phyloP scores from a whole-genome alignment of 139 green algal species.

The Chlorella sp. region DNA sequence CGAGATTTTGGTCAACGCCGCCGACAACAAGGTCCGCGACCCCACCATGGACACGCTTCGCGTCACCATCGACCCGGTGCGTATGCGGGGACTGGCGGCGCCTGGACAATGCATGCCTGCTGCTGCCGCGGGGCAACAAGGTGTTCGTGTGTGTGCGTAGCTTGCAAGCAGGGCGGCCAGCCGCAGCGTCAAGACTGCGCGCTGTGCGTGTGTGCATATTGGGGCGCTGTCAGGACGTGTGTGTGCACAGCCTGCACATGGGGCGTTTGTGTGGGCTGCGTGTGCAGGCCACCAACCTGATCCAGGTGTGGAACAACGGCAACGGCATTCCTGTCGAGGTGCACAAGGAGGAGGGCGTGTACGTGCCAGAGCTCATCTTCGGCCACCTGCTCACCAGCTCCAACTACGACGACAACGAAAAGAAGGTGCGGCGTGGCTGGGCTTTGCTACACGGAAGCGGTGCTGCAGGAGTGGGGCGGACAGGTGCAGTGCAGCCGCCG shows the following conservation, averaged over 20 bases:
- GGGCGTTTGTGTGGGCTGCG: no score
- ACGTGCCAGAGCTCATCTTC: conserved; percentile 99
- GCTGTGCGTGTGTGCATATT: no score
- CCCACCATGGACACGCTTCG: conserved; percentile 84
- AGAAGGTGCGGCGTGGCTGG: conserved; percentile 68
- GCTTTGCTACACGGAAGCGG: not conserved
- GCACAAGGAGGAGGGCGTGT: conserved; percentile 91
- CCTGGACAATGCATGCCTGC: no score
- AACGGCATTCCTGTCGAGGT: conserved; percentile 92
- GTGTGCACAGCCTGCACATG: no score
- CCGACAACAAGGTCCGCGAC: conserved; percentile 98
- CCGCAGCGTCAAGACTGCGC: no score
- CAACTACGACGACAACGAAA: conserved; percentile 98
- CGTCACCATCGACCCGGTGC: conserved; percentile 77
- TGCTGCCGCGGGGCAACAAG: no score
- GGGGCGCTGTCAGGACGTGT: no score
- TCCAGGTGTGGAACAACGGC: conserved; percentile 94
- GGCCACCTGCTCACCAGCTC: conserved; percentile 95
- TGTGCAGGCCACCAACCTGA: conserved; percentile 60
- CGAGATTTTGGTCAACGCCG: conserved; percentile 98
- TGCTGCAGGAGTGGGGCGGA: no score
- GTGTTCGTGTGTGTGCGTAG: no score
- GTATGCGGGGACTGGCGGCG: no score
- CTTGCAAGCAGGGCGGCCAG: no score
- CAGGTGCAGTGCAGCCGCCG: not conserved